Evolutionary conservation across 2,329 filamentous ascomycete genomes (phyloP), one percentile per base, ranked within the genome.

Genomic region (Ceratocystis cacaofunesta): DNA sequence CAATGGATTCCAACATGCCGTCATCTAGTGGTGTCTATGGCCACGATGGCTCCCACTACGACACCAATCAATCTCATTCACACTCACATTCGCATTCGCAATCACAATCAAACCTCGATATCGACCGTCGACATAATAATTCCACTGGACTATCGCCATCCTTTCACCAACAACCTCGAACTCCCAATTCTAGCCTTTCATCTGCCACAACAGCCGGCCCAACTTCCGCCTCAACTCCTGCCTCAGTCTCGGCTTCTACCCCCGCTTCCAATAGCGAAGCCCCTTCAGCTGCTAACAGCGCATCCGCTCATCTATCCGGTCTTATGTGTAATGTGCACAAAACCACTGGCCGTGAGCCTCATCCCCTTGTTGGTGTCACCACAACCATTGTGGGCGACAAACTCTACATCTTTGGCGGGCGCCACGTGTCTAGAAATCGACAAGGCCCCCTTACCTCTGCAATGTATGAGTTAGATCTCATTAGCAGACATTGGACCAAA

Each of bases 381-480:
- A 97, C 94, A 0, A 97, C 94, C 0, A 89, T 97, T 61, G 76
- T 99, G 1, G 94, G 92, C 32, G 94, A 99, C 75, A 96, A 95
- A 74, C 80, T 99, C 25, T 99, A 96, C 74, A 92, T 97, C 2
- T 99, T 97, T 77, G 94, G 94, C 60, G 94, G 94, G 6, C 83
- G 92, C 64, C 85, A 95, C 70, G 77, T 97, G 63, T 96, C 94
- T 15, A 80, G 90, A 69, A 92, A 85, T 69, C 85, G 89, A 65
- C 90, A 92, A 7, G 79, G 82, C 5, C 87, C 90, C 62, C 78
- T 99, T 68, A 96, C 92, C 0, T 87, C 91, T 5, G 90, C 96
- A 71, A 78, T 99, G 67, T 97, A 96, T 75, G 92, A 97, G 74
- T 78, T 99, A 65, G 92, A 99, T 74, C 80, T 99, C 58, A 89